phyloP scores from a whole-genome alignment of 2,329 filamentous ascomycete species.

The Tolypocladium capitatum region DNA sequence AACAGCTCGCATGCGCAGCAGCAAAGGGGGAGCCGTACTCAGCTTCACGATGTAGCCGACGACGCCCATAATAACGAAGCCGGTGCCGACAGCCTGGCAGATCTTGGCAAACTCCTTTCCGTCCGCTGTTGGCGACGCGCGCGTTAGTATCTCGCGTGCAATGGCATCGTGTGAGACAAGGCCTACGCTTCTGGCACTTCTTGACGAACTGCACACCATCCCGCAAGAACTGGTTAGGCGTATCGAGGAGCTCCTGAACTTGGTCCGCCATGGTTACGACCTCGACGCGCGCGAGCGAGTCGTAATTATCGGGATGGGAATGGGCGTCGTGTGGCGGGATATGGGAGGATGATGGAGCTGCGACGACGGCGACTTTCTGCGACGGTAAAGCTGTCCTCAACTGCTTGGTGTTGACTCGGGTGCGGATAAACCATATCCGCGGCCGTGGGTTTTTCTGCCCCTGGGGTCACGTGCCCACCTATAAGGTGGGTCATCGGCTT shows the following conservation, averaged over 20 bases:
- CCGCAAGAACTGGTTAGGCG: constrained; percentile 50
- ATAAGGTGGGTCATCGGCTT: too few species aligned
- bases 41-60: constrained; percentile 61
- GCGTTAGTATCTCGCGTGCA: background rate
- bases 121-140: constrained; percentile 17
- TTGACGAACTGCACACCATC: constrained; percentile 50
- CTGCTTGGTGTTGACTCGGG: background rate
- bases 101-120: constrained; percentile 30
- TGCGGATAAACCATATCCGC: background rate
- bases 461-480: background rate
- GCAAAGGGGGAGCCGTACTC: constrained; percentile 30
- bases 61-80: constrained; percentile 58
- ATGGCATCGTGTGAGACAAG: background rate
- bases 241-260: constrained; percentile 57
- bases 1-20: background rate
- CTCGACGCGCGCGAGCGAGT: background rate
- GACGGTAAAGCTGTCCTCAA: background rate
- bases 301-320: background rate
- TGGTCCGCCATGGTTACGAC: constrained; percentile 46
- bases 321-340: background rate
- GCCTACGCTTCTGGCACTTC: constrained; percentile 48
- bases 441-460: background rate
- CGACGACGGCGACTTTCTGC: background rate
- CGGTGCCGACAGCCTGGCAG: constrained; percentile 50
- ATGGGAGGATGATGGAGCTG: background rate